A percentile compares a stretch with the other conserved stretches of the same genome.
Conservation (phyloP, 306 rosid genomes). For the Gleditsia sinensis region DNA sequence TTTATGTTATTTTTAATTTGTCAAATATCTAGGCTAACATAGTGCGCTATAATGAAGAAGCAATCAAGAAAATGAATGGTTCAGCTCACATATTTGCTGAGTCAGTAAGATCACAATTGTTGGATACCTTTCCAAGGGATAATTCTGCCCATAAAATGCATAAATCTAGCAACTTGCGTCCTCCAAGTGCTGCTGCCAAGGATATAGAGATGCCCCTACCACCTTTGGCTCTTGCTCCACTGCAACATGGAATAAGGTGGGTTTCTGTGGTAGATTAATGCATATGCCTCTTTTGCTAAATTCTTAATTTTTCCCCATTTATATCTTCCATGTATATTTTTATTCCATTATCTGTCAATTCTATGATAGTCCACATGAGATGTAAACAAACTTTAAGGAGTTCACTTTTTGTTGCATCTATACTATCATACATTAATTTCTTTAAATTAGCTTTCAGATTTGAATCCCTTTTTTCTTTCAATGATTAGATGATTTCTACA, state of each 20-base stretch:
- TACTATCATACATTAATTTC: slow-evolving; percentile 3
- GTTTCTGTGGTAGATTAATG: slow-evolving; percentile 28
- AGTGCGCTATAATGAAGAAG: slow-evolving; percentile 76
- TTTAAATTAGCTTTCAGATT: slow-evolving; percentile 3
- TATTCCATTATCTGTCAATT: not conserved
- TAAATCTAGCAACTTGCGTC: slow-evolving; percentile 44
- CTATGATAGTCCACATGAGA: not conserved
- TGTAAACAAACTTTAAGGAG: slow-evolving; percentile 14
- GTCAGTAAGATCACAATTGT: slow-evolving; percentile 49
- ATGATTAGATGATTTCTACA: slow-evolving; percentile 22
- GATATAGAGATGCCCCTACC: slow-evolving; percentile 94
- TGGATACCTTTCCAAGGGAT: slow-evolving; percentile 54
- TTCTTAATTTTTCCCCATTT: not conserved
- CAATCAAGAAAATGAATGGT: slow-evolving; percentile 67
- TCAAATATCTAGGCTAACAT: slow-evolving; percentile 69
- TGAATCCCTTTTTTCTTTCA: slow-evolving; percentile 7
- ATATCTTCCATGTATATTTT: not conserved
- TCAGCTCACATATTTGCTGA: slow-evolving; percentile 63
- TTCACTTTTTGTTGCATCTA: slow-evolving; percentile 15
- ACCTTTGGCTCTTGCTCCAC: slow-evolving; percentile 85
- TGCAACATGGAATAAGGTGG: slow-evolving; percentile 82
- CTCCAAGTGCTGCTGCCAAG: slow-evolving; percentile 50
- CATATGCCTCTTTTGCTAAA: slow-evolving; percentile 6
- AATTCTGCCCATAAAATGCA: slow-evolving; percentile 49
- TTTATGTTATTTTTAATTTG: slow-evolving; percentile 38